phyloP scores from a whole-genome alignment of 495 filamentous ascomycete species.

The Pyronema domesticum region DNA sequence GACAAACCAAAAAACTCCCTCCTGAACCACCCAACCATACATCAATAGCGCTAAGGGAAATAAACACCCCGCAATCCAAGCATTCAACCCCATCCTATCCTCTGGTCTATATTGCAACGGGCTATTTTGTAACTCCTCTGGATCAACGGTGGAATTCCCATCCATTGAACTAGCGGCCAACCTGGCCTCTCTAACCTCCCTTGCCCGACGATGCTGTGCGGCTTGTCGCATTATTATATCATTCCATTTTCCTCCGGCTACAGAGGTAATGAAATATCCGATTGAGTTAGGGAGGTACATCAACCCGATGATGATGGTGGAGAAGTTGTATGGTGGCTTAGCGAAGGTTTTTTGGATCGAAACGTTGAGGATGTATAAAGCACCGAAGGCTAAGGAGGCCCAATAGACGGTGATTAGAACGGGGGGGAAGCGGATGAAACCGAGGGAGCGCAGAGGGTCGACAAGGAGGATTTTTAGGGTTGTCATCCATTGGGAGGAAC shows the following conservation, averaged over 20 bases:
- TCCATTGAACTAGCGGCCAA: neutral
- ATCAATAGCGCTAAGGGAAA: constrained; percentile 52
- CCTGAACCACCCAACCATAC: constrained; percentile 49
- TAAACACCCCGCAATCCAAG: constrained; percentile 58
- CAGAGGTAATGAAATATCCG: constrained; percentile 56
- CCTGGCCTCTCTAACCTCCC: neutral
- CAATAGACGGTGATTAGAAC: constrained; percentile 68
- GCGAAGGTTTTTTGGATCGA: constrained; percentile 63
- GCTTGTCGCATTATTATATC: constrained; percentile 72
- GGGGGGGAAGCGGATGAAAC: constrained; percentile 64
- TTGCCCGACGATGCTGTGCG: constrained; percentile 33
- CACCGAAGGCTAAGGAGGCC: constrained; percentile 62
- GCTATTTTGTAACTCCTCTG: neutral
- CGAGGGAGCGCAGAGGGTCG: constrained; percentile 62
- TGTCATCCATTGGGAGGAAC: neutral
- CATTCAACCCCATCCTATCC: constrained; percentile 80
- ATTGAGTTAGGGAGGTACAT: constrained; percentile 66
- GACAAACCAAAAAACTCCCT: constrained; percentile 35
- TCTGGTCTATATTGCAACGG: constrained; percentile 54
- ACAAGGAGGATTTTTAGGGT: constrained; percentile 49
- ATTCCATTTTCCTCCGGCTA: constrained; percentile 71
- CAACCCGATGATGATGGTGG: constrained; percentile 54
- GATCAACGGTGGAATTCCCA: constrained; percentile 43
- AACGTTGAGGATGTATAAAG: constrained; percentile 77
- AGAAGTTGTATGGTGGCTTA: constrained; percentile 53